Base-by-base conservation (phyloP, 805 yeast species). In the Zygosaccharomyces lentus region DNA sequence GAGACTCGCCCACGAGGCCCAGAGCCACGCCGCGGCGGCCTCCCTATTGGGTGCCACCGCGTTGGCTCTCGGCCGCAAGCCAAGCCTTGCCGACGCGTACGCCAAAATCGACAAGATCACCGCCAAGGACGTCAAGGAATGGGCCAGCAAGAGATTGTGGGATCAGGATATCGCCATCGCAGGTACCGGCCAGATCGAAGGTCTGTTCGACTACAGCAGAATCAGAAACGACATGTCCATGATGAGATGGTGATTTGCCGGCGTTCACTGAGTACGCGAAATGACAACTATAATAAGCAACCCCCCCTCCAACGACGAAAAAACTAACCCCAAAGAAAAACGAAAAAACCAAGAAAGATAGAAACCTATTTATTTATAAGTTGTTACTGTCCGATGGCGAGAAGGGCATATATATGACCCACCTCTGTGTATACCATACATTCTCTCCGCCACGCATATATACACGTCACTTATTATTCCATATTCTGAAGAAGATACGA, bases 151-250 rank as follows among this genome's bases (percentile, higher is more conserved):
- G 52, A 74, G 78, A 69, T 75, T 86, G 67, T 86, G 88, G 86
- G 95, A 86, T 71, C 85, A 78, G 69, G 95, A 86, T 70, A 74
- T 86, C 62, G 95, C 87, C 57, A 72, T 86, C 60, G 76, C 91
- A 49, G 93, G 85, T 69, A 78, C 86, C 54, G 95, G 95, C 70
- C 86, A 82, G 73, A 84, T 84, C 72, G 95, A 86, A 77, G 87
- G 75, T 56, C 74, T 86, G 70, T 74, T 85, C 66, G 95, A 86
- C 69, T 86, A 86, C 80, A 75, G 73, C 79, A 82, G 91, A 81
- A 72, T 81, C 68, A 84, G 95, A 82, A 83, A 82, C 71, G 90
- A 84, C 63, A 86, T 87, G 89, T 79, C 93, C 62, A 78, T 84
- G 87, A 75, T 84, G 82, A 85, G 95, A 84, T 80, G 84, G 84